Base-by-base conservation (phyloP, 2,329 filamentous ascomycete genomes). In the Hypoxylon sp. region DNA sequence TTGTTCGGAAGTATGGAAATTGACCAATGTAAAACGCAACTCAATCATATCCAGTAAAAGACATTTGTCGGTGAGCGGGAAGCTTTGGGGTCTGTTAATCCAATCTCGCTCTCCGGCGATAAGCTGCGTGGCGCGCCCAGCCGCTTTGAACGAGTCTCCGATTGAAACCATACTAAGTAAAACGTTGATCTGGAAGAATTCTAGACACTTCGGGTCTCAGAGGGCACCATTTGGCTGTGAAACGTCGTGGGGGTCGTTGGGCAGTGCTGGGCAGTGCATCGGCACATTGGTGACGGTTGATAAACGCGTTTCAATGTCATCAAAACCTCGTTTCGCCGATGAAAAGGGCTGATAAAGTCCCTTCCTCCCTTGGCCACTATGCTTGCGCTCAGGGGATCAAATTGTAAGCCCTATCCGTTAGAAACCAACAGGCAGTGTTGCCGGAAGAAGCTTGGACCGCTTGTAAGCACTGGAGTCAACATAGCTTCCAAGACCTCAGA, bases 151-250 rank as follows among this genome's bases (percentile, higher is more conserved):
- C n/a, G 35, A 59, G 46, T 39, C 29, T 56, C 55, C 67, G 27
- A 74, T 68, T 73, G 68, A 69, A 51, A 60, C 56, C 27, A 58
- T 42, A 21, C 42, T 52, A 17, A 64, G 50, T 37, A 56, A 50
- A 56, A 67, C 50, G 72, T 70, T 66, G 69, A 74, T 73, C 72
- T 75, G 56, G 75, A 76, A 75, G 52, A 68, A 69, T 75, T 74
- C 74, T 73, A 71, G 70, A 72, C 71, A 74, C 29, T 54, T 59
- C 21, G 13, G 60, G 69, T 70, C 70, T 73, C 67, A 70, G 65
- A 68, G 47, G 54, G 56, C 56, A 35, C 62, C 51, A 62, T 64
- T 60, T 63, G 52, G 32, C 42, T 62, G 59, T 73, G 68, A 73
- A 71, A 72, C 71, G 56, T 54, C 69, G 67, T 73, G 69, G 72